Evolutionary conservation across 1,139 yeast genomes (phyloP), one percentile per base, ranked within the genome.

Genomic region (Taphrina deformans): DNA sequence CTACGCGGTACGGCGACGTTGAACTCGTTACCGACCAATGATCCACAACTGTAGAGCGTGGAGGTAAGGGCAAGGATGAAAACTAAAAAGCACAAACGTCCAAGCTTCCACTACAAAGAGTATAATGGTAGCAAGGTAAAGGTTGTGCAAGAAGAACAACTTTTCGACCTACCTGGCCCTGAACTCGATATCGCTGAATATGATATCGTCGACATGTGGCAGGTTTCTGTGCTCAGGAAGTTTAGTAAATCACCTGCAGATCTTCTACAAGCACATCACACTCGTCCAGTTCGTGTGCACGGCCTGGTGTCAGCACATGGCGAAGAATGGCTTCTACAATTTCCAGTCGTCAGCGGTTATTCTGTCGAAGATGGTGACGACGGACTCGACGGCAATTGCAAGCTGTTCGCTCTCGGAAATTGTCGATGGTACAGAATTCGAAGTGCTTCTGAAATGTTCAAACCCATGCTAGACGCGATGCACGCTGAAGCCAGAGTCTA

Each of bases 311-410:
- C 23, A 7, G 31, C 23, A 14, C 18, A 14, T 14, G 35, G 35
- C 21, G 35, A 29, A 10, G n/a, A 26, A n/a, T 48, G 35, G 33
- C 35, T 48, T 21, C n/a, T 48, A 12, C 10, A 48, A 16, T 48
- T 48, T 16, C 53, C 53, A 16, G n/a, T 27, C 12, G 26, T 48
- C 9, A 24, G 33, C 26, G 53, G 53, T 10, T 48, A 18, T 16
- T 48, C 53, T n/a, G 53, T 48, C n/a, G 53, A 48, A 48, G 53
- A 48, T 18, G 53, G 53, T 24, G 53, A 24, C 14, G 14, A 26
- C n/a, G 53, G 53, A 6, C 33, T 48, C 16, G 16, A 26, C 1
- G 53, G 53, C 7, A 27, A 48, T 12, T 48, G 53, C n/a, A 48
- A 48, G 12, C 12, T 48, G 35, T 48, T 26, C 26, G 53, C 35